Evolutionary conservation across 176 grass and related monocot species (phyloP).

Genomic region (Ampelocalamus luodianensis): DNA sequence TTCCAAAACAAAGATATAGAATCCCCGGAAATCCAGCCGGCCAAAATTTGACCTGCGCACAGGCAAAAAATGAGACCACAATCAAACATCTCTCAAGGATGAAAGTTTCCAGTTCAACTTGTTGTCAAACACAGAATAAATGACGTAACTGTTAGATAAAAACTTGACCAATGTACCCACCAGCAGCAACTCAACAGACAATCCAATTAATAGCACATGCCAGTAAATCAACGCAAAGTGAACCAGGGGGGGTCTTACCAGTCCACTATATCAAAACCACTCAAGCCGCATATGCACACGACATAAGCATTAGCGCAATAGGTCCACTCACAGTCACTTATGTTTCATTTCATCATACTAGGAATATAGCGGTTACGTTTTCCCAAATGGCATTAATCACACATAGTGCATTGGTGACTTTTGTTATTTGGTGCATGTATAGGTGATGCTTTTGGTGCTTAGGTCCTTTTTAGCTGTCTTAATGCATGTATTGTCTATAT

Average conservation of each 20-base stretch:
- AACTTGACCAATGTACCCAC: neutral
- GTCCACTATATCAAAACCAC: slow-evolving; percentile 13
- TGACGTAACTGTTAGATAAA: slow-evolving; percentile 18
- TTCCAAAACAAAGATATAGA: slow-evolving; percentile 89
- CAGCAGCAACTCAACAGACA: slow-evolving; percentile 18
- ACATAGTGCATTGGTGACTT: neutral
- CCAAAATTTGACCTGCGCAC: slow-evolving; percentile 87
- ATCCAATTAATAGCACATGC: neutral
- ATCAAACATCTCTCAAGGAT: slow-evolving; percentile 18
- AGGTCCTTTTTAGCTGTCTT: neutral
- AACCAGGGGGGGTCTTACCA: slow-evolving; percentile 3
- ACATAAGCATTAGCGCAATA: slow-evolving; percentile 29
- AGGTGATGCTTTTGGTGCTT: slow-evolving; percentile 27
- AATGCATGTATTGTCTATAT: slow-evolving; percentile 15
- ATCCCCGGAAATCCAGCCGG: slow-evolving; percentile 82
- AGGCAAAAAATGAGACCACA: slow-evolving; percentile 30
- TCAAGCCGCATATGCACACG: slow-evolving; percentile 8
- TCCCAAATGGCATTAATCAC: slow-evolving; percentile 1
- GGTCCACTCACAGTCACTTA: neutral
- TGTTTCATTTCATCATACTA: slow-evolving; percentile 21
- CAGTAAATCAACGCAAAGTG: slow-evolving; percentile 31
- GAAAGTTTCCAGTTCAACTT: slow-evolving; percentile 1
- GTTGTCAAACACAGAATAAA: slow-evolving; percentile 19
- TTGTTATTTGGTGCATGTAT: slow-evolving; percentile 30
- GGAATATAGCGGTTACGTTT: neutral